Evolutionary conservation across 2,329 filamentous ascomycete genomes (phyloP), one percentile per base, ranked within the genome.

Genomic region (Stenocarpella maydis): DNA sequence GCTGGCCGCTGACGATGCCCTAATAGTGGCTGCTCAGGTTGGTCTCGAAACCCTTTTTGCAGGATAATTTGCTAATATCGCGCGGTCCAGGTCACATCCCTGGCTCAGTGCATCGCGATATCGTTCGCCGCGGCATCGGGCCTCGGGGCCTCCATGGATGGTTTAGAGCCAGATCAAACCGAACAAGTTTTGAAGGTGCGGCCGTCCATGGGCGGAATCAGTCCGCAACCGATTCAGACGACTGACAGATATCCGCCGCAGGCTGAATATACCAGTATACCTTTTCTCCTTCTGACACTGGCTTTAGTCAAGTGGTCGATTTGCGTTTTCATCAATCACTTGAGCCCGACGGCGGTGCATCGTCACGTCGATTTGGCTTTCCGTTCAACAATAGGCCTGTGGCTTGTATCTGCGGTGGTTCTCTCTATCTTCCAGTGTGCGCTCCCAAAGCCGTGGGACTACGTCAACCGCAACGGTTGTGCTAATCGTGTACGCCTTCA

Each of bases 221-320:
- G 9, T 12, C 34, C 9, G 12, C 2, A 37, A 12, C 34, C 12
- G 6, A 12, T 37, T 37, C 10, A 31, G 17, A 6, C 2, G 14
- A 2, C 63, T 65, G 63, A 65, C 34, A 65, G 21, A 43, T 17
- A 1, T 15, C 0, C n/a, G 3, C 3, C 3, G 10, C 9, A 65
- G 63, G 49, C 63, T 3, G 63, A 65, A 19, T 65, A 65, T 54
- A 49, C 63, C 14, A 65, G 63, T 10, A 54, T 26, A 2, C 63
- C 63, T 15, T 65, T 65, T 7, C 37, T 65, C 1, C 15, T 65
- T 31, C 8, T 65, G 49, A 65, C 49, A 2, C 8, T 65, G 8
- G 63, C 63, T 34, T 34, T 65, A 14, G 63, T 65, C 15, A 54
- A 65, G 14, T 65, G 63, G 63, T 65, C 63, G 5, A 65, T 65